Percentiles rank a stretch among this genome's conserved stretches.
These are phyloP conservation scores for Ganoderma meredithae DNA, from an alignment of 1,284 basidiomycete genomes.

Conservation along the genomic window DNA sequence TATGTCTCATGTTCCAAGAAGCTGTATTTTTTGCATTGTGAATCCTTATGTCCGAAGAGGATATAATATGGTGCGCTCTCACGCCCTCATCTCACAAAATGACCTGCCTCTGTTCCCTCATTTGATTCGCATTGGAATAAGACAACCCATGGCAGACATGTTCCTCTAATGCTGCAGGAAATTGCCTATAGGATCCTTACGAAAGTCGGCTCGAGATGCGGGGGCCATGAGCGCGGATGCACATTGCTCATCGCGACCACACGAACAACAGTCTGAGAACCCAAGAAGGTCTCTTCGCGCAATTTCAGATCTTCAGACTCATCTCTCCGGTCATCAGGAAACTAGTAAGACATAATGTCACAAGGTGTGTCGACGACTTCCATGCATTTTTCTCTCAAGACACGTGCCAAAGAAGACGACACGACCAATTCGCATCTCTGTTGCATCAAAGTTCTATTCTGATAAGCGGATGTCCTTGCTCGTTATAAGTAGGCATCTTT, in stretches of 20 bases:
- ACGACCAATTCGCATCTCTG: no score
- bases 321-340: not conserved
- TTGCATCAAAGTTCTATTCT: no score
- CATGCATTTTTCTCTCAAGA: no score
- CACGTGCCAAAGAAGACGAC: no score
- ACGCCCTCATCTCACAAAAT: not conserved
- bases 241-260: not conserved
- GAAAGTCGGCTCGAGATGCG: no score
- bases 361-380: no score
- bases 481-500: no score
- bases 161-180: no score
- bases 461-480: no score
- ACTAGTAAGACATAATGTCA: not conserved
- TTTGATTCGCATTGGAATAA: not conserved
- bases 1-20: not conserved
- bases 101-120: not conserved
- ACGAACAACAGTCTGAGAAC: not conserved
- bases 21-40: not conserved
- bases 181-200: no score
- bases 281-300: not conserved
- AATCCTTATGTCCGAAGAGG: no score
- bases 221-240: no score
- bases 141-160: not conserved
- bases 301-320: not conserved
- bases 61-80: not conserved